phyloP scores from a whole-genome alignment of 192 early-diverging fungal species.

The Chytriomyces confervae region DNA sequence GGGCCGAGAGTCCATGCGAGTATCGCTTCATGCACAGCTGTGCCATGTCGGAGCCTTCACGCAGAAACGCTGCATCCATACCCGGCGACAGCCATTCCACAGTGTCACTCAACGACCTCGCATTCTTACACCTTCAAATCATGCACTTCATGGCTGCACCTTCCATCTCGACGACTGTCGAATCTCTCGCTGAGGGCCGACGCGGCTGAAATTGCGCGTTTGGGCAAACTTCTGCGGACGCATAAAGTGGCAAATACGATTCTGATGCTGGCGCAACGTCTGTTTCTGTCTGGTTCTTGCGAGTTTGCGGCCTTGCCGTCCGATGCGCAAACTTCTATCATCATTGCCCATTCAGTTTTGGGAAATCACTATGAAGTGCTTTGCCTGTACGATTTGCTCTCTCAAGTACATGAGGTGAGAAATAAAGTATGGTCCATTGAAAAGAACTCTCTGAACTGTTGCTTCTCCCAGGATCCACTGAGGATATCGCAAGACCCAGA shows the following conservation, averaged over 20 bases:
- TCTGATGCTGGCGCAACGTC: slow-evolving; percentile 1
- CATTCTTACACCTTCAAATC: too few relatives aligned
- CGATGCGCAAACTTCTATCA: slow-evolving; percentile 6
- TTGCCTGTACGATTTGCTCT: slow-evolving; percentile 3
- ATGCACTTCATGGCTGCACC: too few relatives aligned
- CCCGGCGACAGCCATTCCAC: too few relatives aligned
- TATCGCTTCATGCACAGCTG: too few relatives aligned
- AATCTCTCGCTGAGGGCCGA: too few relatives aligned
- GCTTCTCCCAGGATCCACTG: slow-evolving; percentile 1
- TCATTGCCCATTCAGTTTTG: slow-evolving; percentile 32
- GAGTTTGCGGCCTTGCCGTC: not conserved
- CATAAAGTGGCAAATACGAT: slow-evolving; percentile 30
- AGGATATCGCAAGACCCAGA: slow-evolving; percentile 6
- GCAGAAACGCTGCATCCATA: too few relatives aligned
- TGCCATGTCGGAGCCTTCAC: too few relatives aligned
- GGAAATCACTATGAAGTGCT: slow-evolving; percentile 31
- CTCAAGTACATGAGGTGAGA: slow-evolving; percentile 6
- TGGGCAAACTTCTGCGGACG: not conserved
- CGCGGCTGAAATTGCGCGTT: not conserved
- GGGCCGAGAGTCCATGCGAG: too few relatives aligned
- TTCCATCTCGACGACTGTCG: too few relatives aligned
- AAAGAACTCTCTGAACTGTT: not conserved
- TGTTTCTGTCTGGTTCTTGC: not conserved
- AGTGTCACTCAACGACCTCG: too few relatives aligned
- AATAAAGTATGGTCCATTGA: not conserved